Evolutionary conservation across 805 yeast genomes (phyloP), one percentile per base, ranked within the genome.

Genomic region (Saccharomycopsis sp.): DNA sequence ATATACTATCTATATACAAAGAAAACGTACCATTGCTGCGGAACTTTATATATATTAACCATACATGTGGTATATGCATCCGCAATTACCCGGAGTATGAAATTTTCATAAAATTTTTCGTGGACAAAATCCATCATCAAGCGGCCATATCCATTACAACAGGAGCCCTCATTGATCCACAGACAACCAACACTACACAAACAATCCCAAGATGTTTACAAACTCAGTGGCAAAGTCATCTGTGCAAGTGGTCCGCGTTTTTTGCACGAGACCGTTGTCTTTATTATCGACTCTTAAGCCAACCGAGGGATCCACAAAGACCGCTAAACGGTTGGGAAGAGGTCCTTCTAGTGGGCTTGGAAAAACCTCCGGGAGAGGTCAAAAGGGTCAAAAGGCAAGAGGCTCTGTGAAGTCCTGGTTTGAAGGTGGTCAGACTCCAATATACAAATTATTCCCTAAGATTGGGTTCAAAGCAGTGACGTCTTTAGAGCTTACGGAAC

Each of bases 401-500:
- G 88, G 93, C 44, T 82, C 85, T 49, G 93, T 93, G 34, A 93
- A 91, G 58, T 82, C 87, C 60, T 89, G 96, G 93, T 90, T 93
- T 70, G 99, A 94, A 77, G 99, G 99, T 83, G 98, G 99, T 70
- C 99, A 94, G 71, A 94, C 98, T 1, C 98, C 97, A 24, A 83
- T 86, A 69, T 83, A 84, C 72, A 81, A 87, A 72, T 75, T 87
- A 64, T 84, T 89, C 73, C 96, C 97, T 64, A 93, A 93, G 70
- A 77, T 86, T 61, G 98, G 98, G 7, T 91, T 91, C 75, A 83
- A 81, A 66, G 82, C 89, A 70, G 81, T 79, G 24, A 83, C 80
- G 66, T 79, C 79, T 54, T 73, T 73, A 60, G 78, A 78, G 14
- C 73, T 82, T 65, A 73, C 76, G 54, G 83, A 81, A 65, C 67